Conservation (phyloP, 768 basidiomycete genomes). For the Lactifluus volemus region DNA sequence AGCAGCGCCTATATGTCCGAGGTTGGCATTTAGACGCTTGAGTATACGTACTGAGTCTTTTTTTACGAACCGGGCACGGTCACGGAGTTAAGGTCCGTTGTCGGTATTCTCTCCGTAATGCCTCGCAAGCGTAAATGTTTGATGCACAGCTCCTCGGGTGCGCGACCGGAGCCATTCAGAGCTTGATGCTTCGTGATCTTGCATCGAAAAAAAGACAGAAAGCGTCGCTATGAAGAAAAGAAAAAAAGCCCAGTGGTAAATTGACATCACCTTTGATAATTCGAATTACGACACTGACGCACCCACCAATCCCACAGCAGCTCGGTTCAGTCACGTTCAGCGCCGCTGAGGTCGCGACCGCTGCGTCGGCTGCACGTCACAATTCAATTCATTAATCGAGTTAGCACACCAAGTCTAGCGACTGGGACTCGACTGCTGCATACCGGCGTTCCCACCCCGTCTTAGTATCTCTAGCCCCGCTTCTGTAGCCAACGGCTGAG, state of each 20-base stretch:
- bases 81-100: slow-evolving; percentile 81
- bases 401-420: background rate
- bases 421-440: background rate
- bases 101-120: slow-evolving; percentile 64
- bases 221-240: slow-evolving; percentile 48
- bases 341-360: slow-evolving; percentile 88
- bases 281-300: slow-evolving; percentile 17
- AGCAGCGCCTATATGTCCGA: slow-evolving; percentile 58
- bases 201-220: slow-evolving; percentile 93
- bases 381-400: background rate
- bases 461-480: slow-evolving; percentile 88
- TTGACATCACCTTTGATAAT: too few relatives aligned
- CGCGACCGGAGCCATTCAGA: slow-evolving; percentile 86
- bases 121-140: slow-evolving; percentile 67
- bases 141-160: slow-evolving; percentile 71
- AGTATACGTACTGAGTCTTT: background rate
- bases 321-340: slow-evolving; percentile 87
- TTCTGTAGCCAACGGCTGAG: slow-evolving; percentile 86
- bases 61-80: slow-evolving; percentile 60
- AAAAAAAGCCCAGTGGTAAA: too few relatives aligned
- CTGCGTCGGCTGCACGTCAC: slow-evolving; percentile 64
- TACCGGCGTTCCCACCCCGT: slow-evolving; percentile 94
- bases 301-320: slow-evolving; percentile 91
- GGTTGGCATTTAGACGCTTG: slow-evolving; percentile 6
- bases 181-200: slow-evolving; percentile 70